These are phyloP conservation scores for Maudiozyma saulgeensis DNA, from an alignment of 805 yeast genomes.

Conservation along the genomic window DNA sequence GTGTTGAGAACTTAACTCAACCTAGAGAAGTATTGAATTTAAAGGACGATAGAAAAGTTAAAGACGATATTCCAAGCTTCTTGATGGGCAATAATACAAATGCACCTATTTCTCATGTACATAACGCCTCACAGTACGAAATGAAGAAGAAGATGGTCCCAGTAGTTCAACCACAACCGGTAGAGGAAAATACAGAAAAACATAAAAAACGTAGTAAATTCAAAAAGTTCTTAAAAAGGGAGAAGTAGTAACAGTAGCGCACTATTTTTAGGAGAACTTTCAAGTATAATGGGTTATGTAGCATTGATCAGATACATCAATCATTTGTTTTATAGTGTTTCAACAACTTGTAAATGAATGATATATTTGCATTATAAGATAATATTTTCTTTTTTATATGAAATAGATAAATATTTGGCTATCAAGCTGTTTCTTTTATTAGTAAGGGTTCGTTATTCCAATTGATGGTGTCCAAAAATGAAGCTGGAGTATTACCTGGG, in stretches of 20 bases:
- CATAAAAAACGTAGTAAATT: conserved; percentile 40
- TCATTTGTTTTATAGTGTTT: neutral
- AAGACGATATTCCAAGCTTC: conserved; percentile 35
- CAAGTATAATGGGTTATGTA: neutral
- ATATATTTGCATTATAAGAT: neutral
- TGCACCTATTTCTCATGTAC: conserved; percentile 20
- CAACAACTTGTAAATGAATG: neutral
- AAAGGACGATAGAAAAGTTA: conserved; percentile 27
- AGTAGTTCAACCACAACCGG: neutral
- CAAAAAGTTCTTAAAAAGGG: conserved; percentile 35
- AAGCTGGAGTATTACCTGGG: neutral
- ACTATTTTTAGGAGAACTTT: too few species aligned
- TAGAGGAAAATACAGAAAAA: conserved; percentile 17
- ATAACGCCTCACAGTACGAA: conserved; percentile 11
- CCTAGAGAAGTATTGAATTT: conserved; percentile 37
- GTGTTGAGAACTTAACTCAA: conserved; percentile 30
- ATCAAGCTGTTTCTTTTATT: neutral
- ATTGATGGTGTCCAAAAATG: too few species aligned
- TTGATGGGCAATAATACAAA: conserved; percentile 29
- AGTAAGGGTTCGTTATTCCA: too few species aligned
- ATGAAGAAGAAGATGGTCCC: conserved; percentile 5
- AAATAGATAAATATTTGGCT: neutral
- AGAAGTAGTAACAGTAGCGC: neutral
- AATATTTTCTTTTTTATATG: neutral
- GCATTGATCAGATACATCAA: neutral